Conservation (phyloP, 116 monocot genomes). For the Iris pallida region DNA sequence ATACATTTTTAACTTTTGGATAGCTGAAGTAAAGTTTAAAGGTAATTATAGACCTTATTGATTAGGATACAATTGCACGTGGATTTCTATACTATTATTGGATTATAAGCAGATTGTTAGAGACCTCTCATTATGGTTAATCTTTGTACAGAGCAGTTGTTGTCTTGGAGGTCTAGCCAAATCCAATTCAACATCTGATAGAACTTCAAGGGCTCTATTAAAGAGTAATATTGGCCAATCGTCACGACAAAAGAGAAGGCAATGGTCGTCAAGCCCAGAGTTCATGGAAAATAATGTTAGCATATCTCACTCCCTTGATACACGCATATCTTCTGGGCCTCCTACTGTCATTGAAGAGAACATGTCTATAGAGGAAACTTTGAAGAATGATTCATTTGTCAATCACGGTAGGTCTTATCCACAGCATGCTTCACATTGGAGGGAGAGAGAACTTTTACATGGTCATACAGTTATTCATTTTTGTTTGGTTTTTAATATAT, state of each 20-base stretch:
- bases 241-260: constrained; percentile 22
- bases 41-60: neutral
- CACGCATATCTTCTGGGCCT: constrained; percentile 25
- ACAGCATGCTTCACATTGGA: too few relatives aligned
- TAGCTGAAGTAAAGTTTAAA: neutral
- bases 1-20: neutral
- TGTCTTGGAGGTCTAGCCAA: constrained; percentile 46
- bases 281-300: constrained; percentile 44
- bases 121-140: constrained; percentile 7
- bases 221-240: constrained; percentile 14
- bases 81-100: neutral
- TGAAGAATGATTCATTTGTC: constrained; percentile 24
- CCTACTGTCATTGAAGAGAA: constrained; percentile 25
- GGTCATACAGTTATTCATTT: too few relatives aligned
- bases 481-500: too few relatives aligned
- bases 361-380: constrained; percentile 24
- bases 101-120: neutral
- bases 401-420: constrained; percentile 38
- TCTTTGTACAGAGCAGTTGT: constrained; percentile 43
- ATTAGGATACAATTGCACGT: neutral
- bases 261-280: constrained; percentile 35
- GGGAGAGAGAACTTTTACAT: too few relatives aligned
- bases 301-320: constrained; percentile 38
- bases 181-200: constrained; percentile 25
- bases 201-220: constrained; percentile 2